Evolutionary conservation across 805 yeast genomes (phyloP).

Genomic region (Maudiozyma pseudohumilis): DNA sequence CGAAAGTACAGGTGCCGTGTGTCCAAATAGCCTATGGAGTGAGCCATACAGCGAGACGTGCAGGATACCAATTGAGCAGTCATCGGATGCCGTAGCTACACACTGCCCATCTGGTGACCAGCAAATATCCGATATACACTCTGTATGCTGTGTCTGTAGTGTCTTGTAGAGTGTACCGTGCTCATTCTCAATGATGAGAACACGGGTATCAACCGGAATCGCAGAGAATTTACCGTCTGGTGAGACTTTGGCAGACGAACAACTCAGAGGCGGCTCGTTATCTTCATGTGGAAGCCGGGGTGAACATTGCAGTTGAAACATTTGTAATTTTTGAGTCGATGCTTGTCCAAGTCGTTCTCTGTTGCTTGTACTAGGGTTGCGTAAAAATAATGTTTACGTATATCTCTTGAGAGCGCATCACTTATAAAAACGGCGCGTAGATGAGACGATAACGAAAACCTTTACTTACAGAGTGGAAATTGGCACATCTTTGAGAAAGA

Average conservation of each 20-base stretch:
- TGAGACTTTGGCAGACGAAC: conserved; percentile 45
- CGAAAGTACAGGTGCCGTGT: conserved; percentile 76
- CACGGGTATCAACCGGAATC: conserved; percentile 46
- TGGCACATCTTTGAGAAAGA: no score
- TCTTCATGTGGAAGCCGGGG: neutral
- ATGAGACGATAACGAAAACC: no score
- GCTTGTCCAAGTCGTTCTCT: no score
- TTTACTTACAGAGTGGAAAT: no score
- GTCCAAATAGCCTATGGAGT: conserved; percentile 49
- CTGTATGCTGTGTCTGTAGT: conserved; percentile 32
- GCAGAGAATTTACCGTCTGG: conserved; percentile 55
- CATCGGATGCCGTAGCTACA: conserved; percentile 82
- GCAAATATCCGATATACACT: conserved; percentile 63
- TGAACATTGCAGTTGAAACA: neutral
- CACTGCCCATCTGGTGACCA: conserved; percentile 70
- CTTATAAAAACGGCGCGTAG: no score
- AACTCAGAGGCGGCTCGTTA: neutral
- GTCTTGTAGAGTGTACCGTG: conserved; percentile 25
- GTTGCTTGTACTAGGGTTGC: no score
- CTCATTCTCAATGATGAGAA: conserved; percentile 46
- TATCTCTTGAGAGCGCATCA: no score
- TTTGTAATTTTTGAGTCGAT: no score
- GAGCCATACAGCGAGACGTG: conserved; percentile 36
- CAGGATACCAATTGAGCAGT: conserved; percentile 70
- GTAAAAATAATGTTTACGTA: no score